Conservation (phyloP, 1,139 yeast species). For the Zygotorulaspora mrakii region DNA sequence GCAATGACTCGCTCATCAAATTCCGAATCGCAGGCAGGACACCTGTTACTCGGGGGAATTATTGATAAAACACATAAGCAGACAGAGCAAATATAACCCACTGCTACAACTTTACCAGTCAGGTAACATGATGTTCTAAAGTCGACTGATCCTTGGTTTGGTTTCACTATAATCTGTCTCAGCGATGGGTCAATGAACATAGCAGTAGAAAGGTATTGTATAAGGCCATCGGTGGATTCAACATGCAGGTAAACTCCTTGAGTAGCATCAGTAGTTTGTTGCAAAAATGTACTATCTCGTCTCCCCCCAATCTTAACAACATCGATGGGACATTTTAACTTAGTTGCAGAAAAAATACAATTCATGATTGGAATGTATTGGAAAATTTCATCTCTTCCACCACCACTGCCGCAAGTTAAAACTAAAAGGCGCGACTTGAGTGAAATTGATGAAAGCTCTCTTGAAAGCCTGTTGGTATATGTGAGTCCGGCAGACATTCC, state of each 20-base stretch:
- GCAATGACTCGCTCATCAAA: slow-evolving; percentile 58
- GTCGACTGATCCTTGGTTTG: slow-evolving; percentile 83
- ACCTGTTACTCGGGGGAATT: slow-evolving; percentile 50
- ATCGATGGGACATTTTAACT: slow-evolving; percentile 84
- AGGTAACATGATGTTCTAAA: slow-evolving; percentile 92
- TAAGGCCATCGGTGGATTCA: slow-evolving; percentile 69
- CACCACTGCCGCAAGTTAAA: slow-evolving; percentile 49
- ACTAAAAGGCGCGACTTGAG: slow-evolving; percentile 71
- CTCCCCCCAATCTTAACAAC: slow-evolving; percentile 71
- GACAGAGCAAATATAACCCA: slow-evolving; percentile 93
- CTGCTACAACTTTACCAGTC: slow-evolving; percentile 82
- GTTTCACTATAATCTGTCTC: slow-evolving; percentile 68
- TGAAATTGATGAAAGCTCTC: slow-evolving; percentile 44
- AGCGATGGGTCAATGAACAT: slow-evolving; percentile 74
- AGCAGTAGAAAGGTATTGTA: slow-evolving; percentile 57
- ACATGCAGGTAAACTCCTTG: slow-evolving; percentile 81
- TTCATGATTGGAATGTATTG: slow-evolving; percentile 95
- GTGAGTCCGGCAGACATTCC: slow-evolving; percentile 67
- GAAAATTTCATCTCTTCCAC: slow-evolving; percentile 71
- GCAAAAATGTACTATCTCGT: slow-evolving; percentile 73
- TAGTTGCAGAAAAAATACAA: slow-evolving; percentile 92
- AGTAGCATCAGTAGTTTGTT: slow-evolving; percentile 95
- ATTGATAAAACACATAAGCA: slow-evolving; percentile 68
- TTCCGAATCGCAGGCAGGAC: slow-evolving; percentile 68
- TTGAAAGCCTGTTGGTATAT: slow-evolving; percentile 67